Conservation (phyloP, 805 yeast species). For the Candida parachauliodes region DNA sequence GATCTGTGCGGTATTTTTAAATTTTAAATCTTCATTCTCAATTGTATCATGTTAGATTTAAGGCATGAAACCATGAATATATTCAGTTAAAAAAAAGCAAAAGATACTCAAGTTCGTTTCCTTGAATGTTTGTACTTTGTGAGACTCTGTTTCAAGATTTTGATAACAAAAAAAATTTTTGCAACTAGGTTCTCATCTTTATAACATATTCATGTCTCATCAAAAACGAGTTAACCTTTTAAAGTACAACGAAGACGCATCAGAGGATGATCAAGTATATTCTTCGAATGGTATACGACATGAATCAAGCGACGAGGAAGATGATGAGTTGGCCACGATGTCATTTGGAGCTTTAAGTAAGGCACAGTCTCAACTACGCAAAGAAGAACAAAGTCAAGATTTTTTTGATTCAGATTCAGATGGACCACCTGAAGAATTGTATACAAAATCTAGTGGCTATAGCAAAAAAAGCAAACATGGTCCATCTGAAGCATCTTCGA, state of each 20-base stretch:
- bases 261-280: conserved; percentile 10
- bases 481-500: conserved; percentile 76
- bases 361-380: conserved; percentile 49
- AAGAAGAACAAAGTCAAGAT: conserved; percentile 5
- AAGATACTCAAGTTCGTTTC: no score
- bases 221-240: no score
- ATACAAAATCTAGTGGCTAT: conserved; percentile 12
- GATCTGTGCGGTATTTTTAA: no score
- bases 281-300: no score
- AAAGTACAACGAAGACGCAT: conserved; percentile 18
- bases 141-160: no score
- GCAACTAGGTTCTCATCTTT: conserved; percentile 3
- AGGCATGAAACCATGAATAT: no score
- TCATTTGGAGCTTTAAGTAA: conserved; percentile 63
- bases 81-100: no score
- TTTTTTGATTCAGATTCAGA: conserved; percentile 8
- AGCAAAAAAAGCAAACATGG: conserved; percentile 77
- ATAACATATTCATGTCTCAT: not conserved
- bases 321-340: conserved; percentile 49
- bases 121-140: no score
- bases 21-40: no score
- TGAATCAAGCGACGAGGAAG: conserved; percentile 14
- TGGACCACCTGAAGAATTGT: conserved; percentile 7
- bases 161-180: no score
- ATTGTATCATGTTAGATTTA: no score